A percentile compares a stretch with the other conserved stretches of the same genome.
phyloP scores from a whole-genome alignment of 371 early-diverging fungal genomes.

The Mortierella sp. region DNA sequence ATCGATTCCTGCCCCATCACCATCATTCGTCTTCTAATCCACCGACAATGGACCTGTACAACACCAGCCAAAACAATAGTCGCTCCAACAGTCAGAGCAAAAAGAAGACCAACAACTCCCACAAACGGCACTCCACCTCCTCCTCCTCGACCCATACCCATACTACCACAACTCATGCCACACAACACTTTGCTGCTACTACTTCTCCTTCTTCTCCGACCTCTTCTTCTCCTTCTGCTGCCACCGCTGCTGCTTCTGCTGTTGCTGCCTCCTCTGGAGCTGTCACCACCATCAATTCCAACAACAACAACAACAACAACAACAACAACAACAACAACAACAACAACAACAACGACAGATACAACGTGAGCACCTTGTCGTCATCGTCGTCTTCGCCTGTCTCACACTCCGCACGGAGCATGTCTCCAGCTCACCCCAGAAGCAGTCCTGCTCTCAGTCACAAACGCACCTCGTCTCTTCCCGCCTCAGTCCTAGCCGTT shows the following conservation, averaged over 20 bases:
- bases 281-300: neutral
- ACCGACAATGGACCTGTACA: conserved; percentile 28
- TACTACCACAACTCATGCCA: conserved; percentile 7
- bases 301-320: neutral
- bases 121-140: conserved; percentile 32
- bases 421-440: conserved; percentile 18
- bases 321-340: neutral
- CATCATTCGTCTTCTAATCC: conserved; percentile 20
- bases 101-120: conserved; percentile 16
- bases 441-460: conserved; percentile 41
- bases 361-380: neutral
- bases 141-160: conserved; percentile 14
- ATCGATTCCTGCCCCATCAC: conserved; percentile 28
- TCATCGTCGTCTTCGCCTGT: conserved; percentile 3
- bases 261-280: neutral
- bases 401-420: conserved; percentile 5
- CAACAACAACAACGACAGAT: neutral
- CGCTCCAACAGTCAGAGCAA: conserved; percentile 10
- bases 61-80: conserved; percentile 1
- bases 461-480: conserved; percentile 48
- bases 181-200: neutral
- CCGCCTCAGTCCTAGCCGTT: conserved; percentile 20
- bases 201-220: neutral
- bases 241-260: neutral
- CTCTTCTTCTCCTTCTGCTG: neutral